These are phyloP conservation scores for Scytalidium lignicola DNA, from an alignment of 2,329 filamentous ascomycete species.

Conservation along the genomic window DNA sequence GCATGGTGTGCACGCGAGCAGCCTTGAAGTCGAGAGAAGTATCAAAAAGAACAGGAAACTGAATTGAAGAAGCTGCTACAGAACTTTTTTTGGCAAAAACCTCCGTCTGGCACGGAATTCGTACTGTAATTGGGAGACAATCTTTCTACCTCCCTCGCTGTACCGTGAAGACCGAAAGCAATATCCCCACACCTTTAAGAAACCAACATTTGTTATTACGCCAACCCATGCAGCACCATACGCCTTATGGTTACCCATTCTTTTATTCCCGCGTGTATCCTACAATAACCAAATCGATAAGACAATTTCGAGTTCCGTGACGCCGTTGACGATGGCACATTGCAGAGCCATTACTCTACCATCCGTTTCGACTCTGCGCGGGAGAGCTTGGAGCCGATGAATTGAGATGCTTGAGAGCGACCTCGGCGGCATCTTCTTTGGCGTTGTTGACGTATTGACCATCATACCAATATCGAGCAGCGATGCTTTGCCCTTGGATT, in stretches of 20 bases:
- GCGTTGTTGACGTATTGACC: conserved; percentile 83
- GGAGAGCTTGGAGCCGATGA: conserved; percentile 37
- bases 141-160: conserved; percentile 19
- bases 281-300: conserved; percentile 20
- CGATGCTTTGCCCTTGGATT: conserved; percentile 59
- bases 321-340: conserved; percentile 12
- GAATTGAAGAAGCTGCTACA: conserved; percentile 4
- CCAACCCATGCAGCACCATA: conserved; percentile 24
- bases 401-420: conserved; percentile 58
- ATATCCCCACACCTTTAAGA: conserved; percentile 24
- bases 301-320: conserved; percentile 5
- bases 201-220: conserved; percentile 19
- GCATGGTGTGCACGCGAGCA: not conserved
- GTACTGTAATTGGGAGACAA: not conserved
- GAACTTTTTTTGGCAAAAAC: conserved; percentile 9
- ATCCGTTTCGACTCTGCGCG: conserved; percentile 31
- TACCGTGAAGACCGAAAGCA: conserved; percentile 18
- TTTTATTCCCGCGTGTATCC: conserved; percentile 22
- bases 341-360: conserved; percentile 26
- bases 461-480: conserved; percentile 88
- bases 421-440: conserved; percentile 85
- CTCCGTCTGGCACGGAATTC: conserved; percentile 2
- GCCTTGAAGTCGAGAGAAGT: not conserved
- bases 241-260: conserved; percentile 11
- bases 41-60: not conserved